Base-by-base conservation (phyloP, 192 early-diverging fungal genomes). In the Coemansia sp. region DNA sequence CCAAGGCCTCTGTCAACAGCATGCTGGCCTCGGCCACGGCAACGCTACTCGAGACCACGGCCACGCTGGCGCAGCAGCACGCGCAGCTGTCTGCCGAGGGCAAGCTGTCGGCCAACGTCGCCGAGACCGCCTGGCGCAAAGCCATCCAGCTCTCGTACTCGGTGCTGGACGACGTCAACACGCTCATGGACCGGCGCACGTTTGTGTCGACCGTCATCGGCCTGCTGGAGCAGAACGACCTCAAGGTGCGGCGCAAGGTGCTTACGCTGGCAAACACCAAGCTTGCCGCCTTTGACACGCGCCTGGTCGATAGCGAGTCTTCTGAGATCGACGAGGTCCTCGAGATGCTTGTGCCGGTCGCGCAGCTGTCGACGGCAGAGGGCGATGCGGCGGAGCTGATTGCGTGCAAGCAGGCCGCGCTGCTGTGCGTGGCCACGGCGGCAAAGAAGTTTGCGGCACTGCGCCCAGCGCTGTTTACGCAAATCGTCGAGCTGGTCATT, bases 391-490 rank as follows among this genome's bases (percentile, higher is more conserved):
- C 64, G 32, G 84, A 85, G 32, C 60, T 68, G 8, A 61, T 65
- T 11, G 77, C 83, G 58, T 88, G 85, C 72, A 90, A 87, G 73
- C 91, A 94, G 71, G 82, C 88, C 0, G 90, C 89, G 18, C 69
- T 97, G 35, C 61, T 90, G 48, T 94, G 93, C 69, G 64, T 97
- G 29, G 83, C 90, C 9, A 85, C 89, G 23, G 83, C 95, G 45
- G 85, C 88, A 10, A 83, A 78, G 22, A 64, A 78, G 24, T 87
- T 92, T 72, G 90, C 86, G 10, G 67, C 75, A 28, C 65, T 65
- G 18, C 85, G 88, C 24, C 83, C 88, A 14, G 78, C 78, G 18
- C 75, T 83, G 61, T 93, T 93, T 64, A 63, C 82, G 9, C 66
- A 72, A 8, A 68, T 87, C n/a, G 60, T 93, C 19, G 76, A 66